Evolutionary conservation across 805 yeast species (phyloP).

Genomic region (Blastobotrys peoriensis): DNA sequence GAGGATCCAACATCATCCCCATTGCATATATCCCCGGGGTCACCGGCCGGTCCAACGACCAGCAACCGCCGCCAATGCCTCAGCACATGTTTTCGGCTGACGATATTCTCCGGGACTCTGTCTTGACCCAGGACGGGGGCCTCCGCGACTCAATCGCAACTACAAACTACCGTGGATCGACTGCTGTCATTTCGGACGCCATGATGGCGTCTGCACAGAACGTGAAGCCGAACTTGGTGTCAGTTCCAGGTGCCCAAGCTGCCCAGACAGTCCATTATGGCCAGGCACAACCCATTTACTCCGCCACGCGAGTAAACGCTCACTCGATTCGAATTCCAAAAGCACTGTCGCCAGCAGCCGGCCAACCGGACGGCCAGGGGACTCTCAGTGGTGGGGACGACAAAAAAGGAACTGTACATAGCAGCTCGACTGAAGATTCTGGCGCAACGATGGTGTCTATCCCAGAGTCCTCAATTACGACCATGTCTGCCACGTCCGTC

Average conservation of each 20-base stretch:
- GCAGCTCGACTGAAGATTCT: not conserved
- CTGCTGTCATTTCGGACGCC: constrained; percentile 39
- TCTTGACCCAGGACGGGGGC: constrained; percentile 16
- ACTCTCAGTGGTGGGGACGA: constrained; percentile 16
- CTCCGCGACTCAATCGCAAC: constrained; percentile 34
- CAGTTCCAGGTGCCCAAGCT: constrained; percentile 27
- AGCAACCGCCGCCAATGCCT: constrained; percentile 23
- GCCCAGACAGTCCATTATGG: constrained; percentile 12
- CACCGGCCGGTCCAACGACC: constrained; percentile 28
- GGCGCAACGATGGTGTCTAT: not conserved
- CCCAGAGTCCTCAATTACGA: not conserved
- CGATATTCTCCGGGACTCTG: constrained; percentile 22
- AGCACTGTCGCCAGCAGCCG: not conserved
- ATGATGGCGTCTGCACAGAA: constrained; percentile 64
- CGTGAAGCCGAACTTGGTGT: constrained; percentile 68
- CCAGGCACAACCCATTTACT: constrained; percentile 3
- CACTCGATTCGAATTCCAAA: constrained; percentile 29
- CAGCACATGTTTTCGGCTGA: constrained; percentile 22
- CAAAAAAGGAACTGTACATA: constrained; percentile 4
- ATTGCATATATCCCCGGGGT: constrained; percentile 95
- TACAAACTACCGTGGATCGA: constrained; percentile 36
- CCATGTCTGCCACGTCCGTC: not conserved
- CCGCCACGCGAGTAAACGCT: constrained; percentile 18
- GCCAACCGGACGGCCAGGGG: constrained; percentile 16
- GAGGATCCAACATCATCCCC: constrained; percentile 83